Percentiles rank a stretch among this genome's conserved stretches.
Evolutionary conservation across 768 basidiomycete species (phyloP).

Genomic region (Xerocomellus intermedius): DNA sequence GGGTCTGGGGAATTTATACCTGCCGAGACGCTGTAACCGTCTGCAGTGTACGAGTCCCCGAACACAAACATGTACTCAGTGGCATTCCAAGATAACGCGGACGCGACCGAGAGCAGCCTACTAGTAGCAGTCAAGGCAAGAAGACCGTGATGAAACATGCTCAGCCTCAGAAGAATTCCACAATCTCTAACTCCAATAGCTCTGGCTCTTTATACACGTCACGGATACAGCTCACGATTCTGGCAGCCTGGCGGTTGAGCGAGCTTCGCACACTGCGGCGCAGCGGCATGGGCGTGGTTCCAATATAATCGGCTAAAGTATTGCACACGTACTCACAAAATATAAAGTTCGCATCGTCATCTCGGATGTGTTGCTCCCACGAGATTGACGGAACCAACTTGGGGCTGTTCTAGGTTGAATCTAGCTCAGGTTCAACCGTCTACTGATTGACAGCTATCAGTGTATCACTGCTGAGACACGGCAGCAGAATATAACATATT

Average conservation of each 20-base stretch:
- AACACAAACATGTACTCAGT: conserved; percentile 59
- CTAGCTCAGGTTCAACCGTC: no score
- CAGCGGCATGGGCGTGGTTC: background rate
- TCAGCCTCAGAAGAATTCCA: background rate
- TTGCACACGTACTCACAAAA: background rate
- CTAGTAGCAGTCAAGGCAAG: conserved; percentile 1
- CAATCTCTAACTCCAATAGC: background rate
- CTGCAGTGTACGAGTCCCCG: conserved; percentile 62
- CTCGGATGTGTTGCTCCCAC: no score
- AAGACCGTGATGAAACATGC: conserved; percentile 14
- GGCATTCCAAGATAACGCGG: conserved; percentile 44
- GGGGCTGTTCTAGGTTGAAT: no score
- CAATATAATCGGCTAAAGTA: background rate
- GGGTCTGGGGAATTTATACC: conserved; percentile 53
- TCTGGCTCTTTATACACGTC: conserved; percentile 6
- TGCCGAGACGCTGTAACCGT: conserved; percentile 60
- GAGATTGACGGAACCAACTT: no score
- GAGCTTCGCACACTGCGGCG: background rate
- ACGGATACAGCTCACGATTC: background rate
- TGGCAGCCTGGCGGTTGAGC: background rate
- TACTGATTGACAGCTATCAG: background rate
- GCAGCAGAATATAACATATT: background rate
- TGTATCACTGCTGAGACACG: background rate
- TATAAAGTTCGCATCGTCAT: background rate
- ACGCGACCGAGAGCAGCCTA: conserved; percentile 10